These are phyloP conservation scores for Uronychia binucleata DNA, from an alignment of 73 alveolate species.

Conservation along the genomic window DNA sequence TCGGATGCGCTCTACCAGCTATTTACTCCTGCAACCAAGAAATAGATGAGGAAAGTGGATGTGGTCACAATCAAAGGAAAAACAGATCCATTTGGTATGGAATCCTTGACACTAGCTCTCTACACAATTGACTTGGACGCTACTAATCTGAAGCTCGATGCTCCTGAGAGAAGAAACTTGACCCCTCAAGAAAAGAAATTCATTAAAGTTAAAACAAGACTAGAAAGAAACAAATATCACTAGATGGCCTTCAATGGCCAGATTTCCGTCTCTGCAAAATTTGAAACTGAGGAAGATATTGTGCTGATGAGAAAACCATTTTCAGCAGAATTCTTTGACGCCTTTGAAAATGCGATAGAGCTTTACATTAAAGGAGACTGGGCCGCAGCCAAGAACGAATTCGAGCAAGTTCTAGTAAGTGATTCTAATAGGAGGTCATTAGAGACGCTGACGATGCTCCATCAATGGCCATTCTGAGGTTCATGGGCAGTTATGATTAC, in stretches of 20 bases:
- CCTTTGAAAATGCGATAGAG: neutral
- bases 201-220: neutral
- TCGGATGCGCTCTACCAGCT: slow-evolving; percentile 55
- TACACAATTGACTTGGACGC: slow-evolving; percentile 48
- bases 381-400: neutral
- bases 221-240: slow-evolving; percentile 1
- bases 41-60: slow-evolving; percentile 68
- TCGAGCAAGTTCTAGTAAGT: neutral
- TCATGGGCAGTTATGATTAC: slow-evolving; percentile 50
- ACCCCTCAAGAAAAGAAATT: slow-evolving; percentile 21
- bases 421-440: no score
- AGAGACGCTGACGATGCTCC: slow-evolving; percentile 35
- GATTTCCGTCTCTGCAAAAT: neutral
- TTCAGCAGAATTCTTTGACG: neutral
- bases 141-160: slow-evolving; percentile 29
- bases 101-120: neutral
- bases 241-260: slow-evolving; percentile 3
- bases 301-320: neutral
- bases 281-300: slow-evolving; percentile 7
- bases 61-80: slow-evolving; percentile 79
- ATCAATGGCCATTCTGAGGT: slow-evolving; percentile 26
- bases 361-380: slow-evolving; percentile 15
- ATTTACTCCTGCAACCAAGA: slow-evolving; percentile 42
- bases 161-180: slow-evolving; percentile 14
- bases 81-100: slow-evolving; percentile 67